Percentiles rank a stretch among this genome's conserved stretches.
These are phyloP conservation scores for Cladophialophora chaetospira DNA, from an alignment of 2,329 filamentous ascomycete genomes.

Conservation along the genomic window DNA sequence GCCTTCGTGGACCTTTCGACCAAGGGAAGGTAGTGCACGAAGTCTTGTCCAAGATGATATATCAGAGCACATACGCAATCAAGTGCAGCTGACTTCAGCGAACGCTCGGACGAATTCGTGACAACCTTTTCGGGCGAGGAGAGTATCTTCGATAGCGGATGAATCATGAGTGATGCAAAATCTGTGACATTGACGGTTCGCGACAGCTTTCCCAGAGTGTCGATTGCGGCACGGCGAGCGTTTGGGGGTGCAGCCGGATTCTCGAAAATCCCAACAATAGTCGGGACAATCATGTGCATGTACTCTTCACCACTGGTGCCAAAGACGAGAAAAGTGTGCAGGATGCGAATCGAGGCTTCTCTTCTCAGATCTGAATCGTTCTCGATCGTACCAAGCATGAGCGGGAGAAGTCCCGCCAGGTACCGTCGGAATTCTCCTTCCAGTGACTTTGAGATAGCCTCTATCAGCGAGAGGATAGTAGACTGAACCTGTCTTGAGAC, in stretches of 20 bases:
- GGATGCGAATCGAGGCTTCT: conserved; percentile 81
- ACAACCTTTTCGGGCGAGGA: conserved; percentile 53
- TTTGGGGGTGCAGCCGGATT: conserved; percentile 77
- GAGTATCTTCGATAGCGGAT: conserved; percentile 77
- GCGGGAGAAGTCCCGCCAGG: conserved; percentile 79
- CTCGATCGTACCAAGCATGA: conserved; percentile 93
- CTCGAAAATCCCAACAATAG: conserved; percentile 92
- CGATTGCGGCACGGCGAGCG: conserved; percentile 85
- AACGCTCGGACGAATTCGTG: conserved; percentile 62
- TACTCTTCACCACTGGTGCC: conserved; percentile 96
- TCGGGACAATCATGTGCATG: conserved; percentile 97
- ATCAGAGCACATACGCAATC: conserved; percentile 95
- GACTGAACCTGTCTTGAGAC: conserved; percentile 77
- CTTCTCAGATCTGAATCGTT: conserved; percentile 75
- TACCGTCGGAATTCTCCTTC: conserved; percentile 99
- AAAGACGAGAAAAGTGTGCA: conserved; percentile 95
- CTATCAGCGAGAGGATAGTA: conserved; percentile 88
- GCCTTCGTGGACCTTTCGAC: conserved; percentile 82
- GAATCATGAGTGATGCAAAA: conserved; percentile 93
- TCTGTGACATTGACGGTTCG: conserved; percentile 97
- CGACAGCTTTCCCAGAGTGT: conserved; percentile 90
- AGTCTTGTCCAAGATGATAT: conserved; percentile 93
- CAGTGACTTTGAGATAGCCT: conserved; percentile 88
- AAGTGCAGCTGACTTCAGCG: conserved; percentile 76
- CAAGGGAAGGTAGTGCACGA: conserved; percentile 88